phyloP scores from a whole-genome alignment of 164 flowering plant genomes.

The Dillenia turbinata region DNA sequence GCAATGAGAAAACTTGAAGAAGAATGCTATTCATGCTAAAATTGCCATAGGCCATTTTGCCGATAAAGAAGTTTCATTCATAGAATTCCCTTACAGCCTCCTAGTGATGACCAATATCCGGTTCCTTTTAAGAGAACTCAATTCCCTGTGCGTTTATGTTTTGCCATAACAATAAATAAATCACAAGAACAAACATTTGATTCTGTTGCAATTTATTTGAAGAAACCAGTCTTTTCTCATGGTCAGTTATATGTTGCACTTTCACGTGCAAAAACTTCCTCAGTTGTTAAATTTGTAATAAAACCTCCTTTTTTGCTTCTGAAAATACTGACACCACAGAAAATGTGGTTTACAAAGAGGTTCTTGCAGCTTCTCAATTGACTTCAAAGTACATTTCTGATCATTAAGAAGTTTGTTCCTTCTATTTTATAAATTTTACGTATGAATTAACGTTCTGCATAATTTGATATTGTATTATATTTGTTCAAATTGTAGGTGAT shows the following conservation, averaged over 20 bases:
- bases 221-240: conserved; percentile 6
- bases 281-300: not conserved
- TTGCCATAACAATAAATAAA: conserved; percentile 21
- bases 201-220: not conserved
- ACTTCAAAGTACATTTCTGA: too few species aligned
- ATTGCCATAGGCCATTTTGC: too few species aligned
- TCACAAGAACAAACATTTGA: conserved; percentile 14
- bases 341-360: not conserved
- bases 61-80: not conserved
- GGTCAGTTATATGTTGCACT: conserved; percentile 14
- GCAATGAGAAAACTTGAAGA: too few species aligned
- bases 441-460: too few species aligned
- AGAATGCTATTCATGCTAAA: too few species aligned
- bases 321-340: not conserved
- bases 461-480: too few species aligned
- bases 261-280: not conserved
- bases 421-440: too few species aligned
- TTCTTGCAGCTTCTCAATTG: too few species aligned
- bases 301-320: not conserved
- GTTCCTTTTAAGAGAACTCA: conserved; percentile 4
- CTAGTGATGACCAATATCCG: too few species aligned
- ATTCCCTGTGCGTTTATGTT: conserved; percentile 8
- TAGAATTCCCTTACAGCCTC: too few species aligned
- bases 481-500: too few species aligned
- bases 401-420: too few species aligned